A percentile compares a stretch with the other conserved stretches of the same genome.
Evolutionary conservation across 495 filamentous ascomycete genomes (phyloP).

Genomic region (Hypoxylon cercidicola): DNA sequence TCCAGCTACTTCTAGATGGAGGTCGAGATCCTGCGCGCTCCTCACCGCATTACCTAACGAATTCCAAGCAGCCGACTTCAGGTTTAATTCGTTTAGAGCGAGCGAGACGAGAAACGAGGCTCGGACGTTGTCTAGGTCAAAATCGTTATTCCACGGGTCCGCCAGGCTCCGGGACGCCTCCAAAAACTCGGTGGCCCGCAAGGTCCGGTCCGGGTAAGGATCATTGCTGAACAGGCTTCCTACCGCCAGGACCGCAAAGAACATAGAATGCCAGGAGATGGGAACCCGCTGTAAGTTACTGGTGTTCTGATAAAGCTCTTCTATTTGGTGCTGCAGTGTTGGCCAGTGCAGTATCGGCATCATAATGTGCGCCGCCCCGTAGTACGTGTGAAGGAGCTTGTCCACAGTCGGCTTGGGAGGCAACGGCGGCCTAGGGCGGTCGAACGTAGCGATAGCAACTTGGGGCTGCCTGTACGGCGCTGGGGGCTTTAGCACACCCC

Average conservation of each 20-base stretch:
- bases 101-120: constrained; percentile 78
- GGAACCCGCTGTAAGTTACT: constrained; percentile 72
- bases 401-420: constrained; percentile 79
- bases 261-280: constrained; percentile 79
- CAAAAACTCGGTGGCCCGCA: constrained; percentile 75
- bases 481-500: constrained; percentile 85
- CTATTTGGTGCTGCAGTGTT: constrained; percentile 78
- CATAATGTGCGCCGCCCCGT: constrained; percentile 76
- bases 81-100: constrained; percentile 86
- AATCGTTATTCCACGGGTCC: constrained; percentile 86
- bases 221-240: constrained; percentile 82
- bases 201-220: constrained; percentile 58
- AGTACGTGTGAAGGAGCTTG: constrained; percentile 79
- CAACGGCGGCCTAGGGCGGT: constrained; percentile 68
- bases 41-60: constrained; percentile 89
- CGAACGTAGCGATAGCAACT: constrained; percentile 58
- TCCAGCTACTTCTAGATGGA: constrained; percentile 73
- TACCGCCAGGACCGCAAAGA: constrained; percentile 86
- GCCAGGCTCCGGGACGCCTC: constrained; percentile 74
- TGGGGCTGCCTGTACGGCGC: constrained; percentile 72
- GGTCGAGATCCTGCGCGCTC: constrained; percentile 86
- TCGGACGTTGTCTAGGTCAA: constrained; percentile 81
- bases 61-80: constrained; percentile 87
- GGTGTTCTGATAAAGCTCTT: constrained; percentile 73
- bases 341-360: constrained; percentile 93